Conservation (phyloP, 805 yeast species). For the Metschnikowia corniflorae region DNA sequence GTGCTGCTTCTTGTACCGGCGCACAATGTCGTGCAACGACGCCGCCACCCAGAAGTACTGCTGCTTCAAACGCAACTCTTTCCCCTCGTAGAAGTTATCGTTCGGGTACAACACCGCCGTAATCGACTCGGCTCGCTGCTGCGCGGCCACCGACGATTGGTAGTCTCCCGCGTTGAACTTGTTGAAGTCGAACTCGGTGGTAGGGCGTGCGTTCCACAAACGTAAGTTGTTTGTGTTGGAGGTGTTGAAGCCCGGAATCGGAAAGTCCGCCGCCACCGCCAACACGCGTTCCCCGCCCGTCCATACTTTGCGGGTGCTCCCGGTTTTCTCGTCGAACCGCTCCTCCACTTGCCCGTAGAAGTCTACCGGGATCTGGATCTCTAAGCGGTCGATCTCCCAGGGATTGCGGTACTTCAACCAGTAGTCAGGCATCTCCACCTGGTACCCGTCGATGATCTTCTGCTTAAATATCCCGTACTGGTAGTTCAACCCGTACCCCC, state of each 20-base stretch:
- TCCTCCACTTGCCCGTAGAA: constrained; percentile 80
- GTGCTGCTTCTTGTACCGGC: constrained; percentile 77
- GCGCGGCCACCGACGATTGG: constrained; percentile 74
- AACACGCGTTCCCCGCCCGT: constrained; percentile 83
- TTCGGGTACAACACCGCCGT: constrained; percentile 92
- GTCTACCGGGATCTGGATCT: constrained; percentile 85
- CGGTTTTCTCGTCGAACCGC: constrained; percentile 49
- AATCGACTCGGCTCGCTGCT: constrained; percentile 86
- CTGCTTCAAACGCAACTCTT: constrained; percentile 88
- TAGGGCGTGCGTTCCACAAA: constrained; percentile 86
- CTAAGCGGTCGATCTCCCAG: constrained; percentile 88
- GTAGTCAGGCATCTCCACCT: constrained; percentile 91
- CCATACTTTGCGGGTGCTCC: constrained; percentile 65
- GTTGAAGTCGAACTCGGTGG: constrained; percentile 85
- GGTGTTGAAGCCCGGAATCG: constrained; percentile 87
- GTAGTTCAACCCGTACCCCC: constrained; percentile 95
- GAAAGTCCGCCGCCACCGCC: constrained; percentile 89
- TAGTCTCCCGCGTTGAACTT: constrained; percentile 92
- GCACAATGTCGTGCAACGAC: constrained; percentile 82
- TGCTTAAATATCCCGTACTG: constrained; percentile 93
- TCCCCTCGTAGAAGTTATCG: constrained; percentile 88
- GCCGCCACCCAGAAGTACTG: constrained; percentile 98
- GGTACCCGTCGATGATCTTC: constrained; percentile 85
- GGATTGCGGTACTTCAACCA: constrained; percentile 89
- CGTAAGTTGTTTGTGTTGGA: constrained; percentile 82